These are phyloP conservation scores for Tolypocladium paradoxum DNA, from an alignment of 2,329 filamentous ascomycete species.

Conservation along the genomic window DNA sequence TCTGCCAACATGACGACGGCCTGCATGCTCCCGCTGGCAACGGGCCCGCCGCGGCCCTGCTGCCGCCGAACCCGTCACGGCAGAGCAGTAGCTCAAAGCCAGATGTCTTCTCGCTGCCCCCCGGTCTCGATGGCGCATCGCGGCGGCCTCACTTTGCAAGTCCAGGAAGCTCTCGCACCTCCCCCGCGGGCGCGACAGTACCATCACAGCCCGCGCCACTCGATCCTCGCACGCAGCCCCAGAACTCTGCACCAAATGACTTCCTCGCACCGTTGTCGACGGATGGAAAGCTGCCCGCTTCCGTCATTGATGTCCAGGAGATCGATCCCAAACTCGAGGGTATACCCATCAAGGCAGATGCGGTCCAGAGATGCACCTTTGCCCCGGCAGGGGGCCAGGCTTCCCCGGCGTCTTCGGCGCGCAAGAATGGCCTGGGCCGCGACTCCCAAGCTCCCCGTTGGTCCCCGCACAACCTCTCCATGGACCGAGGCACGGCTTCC, in stretches of 20 bases:
- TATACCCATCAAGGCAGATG: slow-evolving; percentile 43
- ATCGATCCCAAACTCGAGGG: slow-evolving; percentile 51
- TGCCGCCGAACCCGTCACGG: slow-evolving; percentile 9
- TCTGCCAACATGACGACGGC: background rate
- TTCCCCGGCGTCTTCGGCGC: slow-evolving; percentile 17
- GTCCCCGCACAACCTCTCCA: background rate
- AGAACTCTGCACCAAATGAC: slow-evolving; percentile 22
- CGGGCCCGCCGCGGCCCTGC: background rate
- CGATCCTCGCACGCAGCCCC: slow-evolving; percentile 33
- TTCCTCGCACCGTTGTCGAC: slow-evolving; percentile 23
- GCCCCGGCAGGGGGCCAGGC: slow-evolving; percentile 21
- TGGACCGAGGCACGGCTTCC: slow-evolving; percentile 5
- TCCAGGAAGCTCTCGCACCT: slow-evolving; percentile 19
- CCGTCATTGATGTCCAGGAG: slow-evolving; percentile 45
- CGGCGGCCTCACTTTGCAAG: slow-evolving; percentile 23
- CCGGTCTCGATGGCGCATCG: slow-evolving; percentile 22
- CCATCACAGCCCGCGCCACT: slow-evolving; percentile 27
- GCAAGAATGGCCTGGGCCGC: slow-evolving; percentile 8
- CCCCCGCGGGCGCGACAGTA: slow-evolving; percentile 23
- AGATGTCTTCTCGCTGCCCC: slow-evolving; percentile 17
- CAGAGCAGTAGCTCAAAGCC: slow-evolving; percentile 9
- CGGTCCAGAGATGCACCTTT: slow-evolving; percentile 42
- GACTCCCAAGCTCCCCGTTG: background rate
- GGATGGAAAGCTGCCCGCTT: slow-evolving; percentile 21
- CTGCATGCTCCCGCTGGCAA: background rate